These are phyloP conservation scores for Wickerhamiella sergipiensis DNA, from an alignment of 805 yeast species.

Conservation along the genomic window DNA sequence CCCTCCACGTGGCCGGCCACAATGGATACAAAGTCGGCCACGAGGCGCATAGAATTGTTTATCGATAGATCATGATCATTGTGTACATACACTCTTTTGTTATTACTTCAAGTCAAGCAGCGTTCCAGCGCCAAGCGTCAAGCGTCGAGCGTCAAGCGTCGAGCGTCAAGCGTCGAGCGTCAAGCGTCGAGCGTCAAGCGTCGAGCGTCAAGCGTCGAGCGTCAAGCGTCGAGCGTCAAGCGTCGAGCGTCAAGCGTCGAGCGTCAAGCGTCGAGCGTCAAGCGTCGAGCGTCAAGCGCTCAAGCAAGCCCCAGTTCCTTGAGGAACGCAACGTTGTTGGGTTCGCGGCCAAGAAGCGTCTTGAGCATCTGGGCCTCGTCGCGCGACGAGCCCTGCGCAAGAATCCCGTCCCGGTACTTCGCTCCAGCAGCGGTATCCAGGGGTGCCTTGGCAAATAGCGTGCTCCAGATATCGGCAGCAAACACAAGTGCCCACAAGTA, in stretches of 20 bases:
- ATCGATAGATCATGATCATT: background rate
- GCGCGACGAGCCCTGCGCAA: constrained; percentile 59
- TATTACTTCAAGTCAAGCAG: too few relatives aligned
- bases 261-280: too few relatives aligned
- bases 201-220: too few relatives aligned
- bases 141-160: too few relatives aligned
- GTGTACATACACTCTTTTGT: background rate
- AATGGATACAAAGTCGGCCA: constrained; percentile 1
- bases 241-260: too few relatives aligned
- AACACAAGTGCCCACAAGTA: constrained; percentile 77
- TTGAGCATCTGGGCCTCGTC: constrained; percentile 53
- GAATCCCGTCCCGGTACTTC: constrained; percentile 53
- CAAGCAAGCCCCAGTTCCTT: constrained; percentile 41
- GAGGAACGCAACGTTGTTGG: constrained; percentile 59
- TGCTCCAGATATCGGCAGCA: constrained; percentile 69
- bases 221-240: too few relatives aligned
- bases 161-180: too few relatives aligned
- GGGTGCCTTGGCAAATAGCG: constrained; percentile 56
- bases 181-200: too few relatives aligned
- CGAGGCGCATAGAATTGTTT: background rate
- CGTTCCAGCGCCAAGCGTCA: too few relatives aligned
- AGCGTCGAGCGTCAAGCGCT: too few relatives aligned
- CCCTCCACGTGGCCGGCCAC: background rate
- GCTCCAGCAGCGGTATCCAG: constrained; percentile 48
- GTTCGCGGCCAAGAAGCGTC: constrained; percentile 63